Evolutionary conservation across 169 alveolate species (phyloP).

Genomic region (Neospora caninum): DNA sequence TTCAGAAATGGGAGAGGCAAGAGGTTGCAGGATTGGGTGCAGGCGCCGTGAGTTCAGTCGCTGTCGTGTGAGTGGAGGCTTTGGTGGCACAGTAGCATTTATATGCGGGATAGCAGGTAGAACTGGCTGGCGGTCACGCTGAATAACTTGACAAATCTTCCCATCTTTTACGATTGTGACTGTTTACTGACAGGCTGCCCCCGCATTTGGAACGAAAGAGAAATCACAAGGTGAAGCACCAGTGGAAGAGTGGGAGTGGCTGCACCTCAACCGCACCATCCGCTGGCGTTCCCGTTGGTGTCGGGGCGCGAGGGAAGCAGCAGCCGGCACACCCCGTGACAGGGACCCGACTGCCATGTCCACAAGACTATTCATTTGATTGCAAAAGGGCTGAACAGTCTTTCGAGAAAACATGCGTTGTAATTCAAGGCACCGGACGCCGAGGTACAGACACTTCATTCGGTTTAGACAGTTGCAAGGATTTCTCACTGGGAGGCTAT

Average conservation of each 20-base stretch:
- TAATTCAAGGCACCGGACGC: neutral
- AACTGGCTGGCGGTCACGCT: neutral
- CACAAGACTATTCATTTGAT: neutral
- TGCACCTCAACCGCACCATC: neutral
- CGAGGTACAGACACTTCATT: neutral
- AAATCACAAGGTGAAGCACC: conserved; percentile 33
- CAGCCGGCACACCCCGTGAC: neutral
- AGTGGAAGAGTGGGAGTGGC: neutral
- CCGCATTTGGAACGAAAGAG: conserved; percentile 65
- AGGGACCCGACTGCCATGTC: neutral
- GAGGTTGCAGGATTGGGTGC: neutral
- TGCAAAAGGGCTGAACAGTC: no score
- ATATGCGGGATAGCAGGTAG: neutral
- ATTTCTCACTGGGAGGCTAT: neutral
- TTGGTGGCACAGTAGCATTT: no score
- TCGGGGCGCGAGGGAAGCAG: neutral
- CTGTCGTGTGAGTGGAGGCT: no score
- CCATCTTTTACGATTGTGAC: neutral
- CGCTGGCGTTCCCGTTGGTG: neutral
- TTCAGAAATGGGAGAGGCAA: neutral
- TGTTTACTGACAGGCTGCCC: conserved; percentile 52
- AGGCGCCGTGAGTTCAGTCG: neutral
- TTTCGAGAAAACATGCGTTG: neutral
- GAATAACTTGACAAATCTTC: neutral
- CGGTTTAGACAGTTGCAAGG: neutral